These are phyloP conservation scores for Camellia granthamiana DNA, from an alignment of 148 eudicot species.

Conservation along the genomic window DNA sequence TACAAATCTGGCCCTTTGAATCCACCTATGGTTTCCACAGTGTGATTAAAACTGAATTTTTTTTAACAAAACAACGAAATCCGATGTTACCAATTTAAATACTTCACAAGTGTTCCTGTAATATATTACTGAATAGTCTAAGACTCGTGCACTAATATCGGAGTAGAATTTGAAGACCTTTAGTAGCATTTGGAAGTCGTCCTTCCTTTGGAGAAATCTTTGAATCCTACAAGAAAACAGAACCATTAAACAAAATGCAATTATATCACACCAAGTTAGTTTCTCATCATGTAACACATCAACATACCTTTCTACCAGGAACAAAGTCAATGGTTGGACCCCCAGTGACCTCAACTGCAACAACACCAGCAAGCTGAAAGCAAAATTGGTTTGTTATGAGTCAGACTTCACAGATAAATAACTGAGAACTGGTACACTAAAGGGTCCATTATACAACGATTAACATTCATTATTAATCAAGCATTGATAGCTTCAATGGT, in stretches of 20 bases:
- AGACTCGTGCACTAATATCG: constrained; percentile 35
- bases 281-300: constrained; percentile 6
- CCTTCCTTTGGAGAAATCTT: constrained; percentile 78
- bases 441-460: neutral
- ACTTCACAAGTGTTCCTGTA: constrained; percentile 33
- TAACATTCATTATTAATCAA: neutral
- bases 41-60: neutral
- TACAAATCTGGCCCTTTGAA: neutral
- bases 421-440: neutral
- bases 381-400: constrained; percentile 10
- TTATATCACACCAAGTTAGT: constrained; percentile 6
- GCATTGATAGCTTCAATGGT: neutral
- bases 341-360: constrained; percentile 95
- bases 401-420: constrained; percentile 1
- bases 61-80: neutral
- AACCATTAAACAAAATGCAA: constrained; percentile 14
- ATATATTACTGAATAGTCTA: constrained; percentile 62
- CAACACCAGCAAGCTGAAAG: constrained; percentile 92
- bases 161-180: constrained; percentile 44
- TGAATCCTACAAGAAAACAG: constrained; percentile 60
- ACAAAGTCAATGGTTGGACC: constrained; percentile 82
- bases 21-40: neutral
- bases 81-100: neutral
- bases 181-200: constrained; percentile 87
- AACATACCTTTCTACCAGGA: constrained; percentile 89